Evolutionary conservation across 352 stramenopile species (phyloP).

Genomic region (Phytopythium delawarense): DNA sequence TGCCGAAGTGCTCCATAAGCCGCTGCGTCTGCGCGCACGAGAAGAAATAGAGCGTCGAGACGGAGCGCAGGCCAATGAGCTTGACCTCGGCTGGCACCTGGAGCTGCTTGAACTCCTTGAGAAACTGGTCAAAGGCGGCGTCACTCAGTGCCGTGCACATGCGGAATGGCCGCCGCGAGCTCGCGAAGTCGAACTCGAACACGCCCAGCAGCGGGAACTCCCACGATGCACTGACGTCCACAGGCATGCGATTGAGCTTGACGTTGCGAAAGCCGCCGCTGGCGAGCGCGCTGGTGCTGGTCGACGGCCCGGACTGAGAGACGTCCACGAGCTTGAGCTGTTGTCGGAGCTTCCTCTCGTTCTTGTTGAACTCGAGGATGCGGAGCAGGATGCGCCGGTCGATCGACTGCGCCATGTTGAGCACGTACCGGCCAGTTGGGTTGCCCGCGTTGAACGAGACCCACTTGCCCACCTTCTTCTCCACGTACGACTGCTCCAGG

Average conservation of each 20-base stretch:
- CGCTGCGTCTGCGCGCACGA: constrained; percentile 62
- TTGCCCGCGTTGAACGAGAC: constrained; percentile 74
- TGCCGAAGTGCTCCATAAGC: constrained; percentile 77
- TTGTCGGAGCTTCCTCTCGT: constrained; percentile 45
- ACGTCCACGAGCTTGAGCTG: constrained; percentile 59
- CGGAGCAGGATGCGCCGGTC: constrained; percentile 72
- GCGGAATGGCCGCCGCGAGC: constrained; percentile 45
- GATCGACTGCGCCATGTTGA: constrained; percentile 69
- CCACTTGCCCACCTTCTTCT: constrained; percentile 73
- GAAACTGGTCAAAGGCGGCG: constrained; percentile 61
- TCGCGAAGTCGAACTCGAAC: constrained; percentile 74
- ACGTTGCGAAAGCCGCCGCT: constrained; percentile 55
- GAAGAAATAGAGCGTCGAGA: constrained; percentile 73
- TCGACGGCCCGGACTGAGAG: constrained; percentile 40
- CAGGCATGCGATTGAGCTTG: constrained; percentile 49
- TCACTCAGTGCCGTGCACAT: constrained; percentile 62
- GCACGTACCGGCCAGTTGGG: constrained; percentile 54
- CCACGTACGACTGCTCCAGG: constrained; percentile 64
- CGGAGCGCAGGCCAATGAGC: constrained; percentile 57
- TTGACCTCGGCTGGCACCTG: constrained; percentile 59
- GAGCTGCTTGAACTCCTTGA: constrained; percentile 78
- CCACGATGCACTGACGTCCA: constrained; percentile 48
- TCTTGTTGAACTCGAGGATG: constrained; percentile 62
- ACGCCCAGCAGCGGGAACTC: constrained; percentile 60
- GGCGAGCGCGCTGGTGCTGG: constrained; percentile 2